phyloP scores from a whole-genome alignment of 805 yeast genomes.

The Lachancea thermotolerans region DNA sequence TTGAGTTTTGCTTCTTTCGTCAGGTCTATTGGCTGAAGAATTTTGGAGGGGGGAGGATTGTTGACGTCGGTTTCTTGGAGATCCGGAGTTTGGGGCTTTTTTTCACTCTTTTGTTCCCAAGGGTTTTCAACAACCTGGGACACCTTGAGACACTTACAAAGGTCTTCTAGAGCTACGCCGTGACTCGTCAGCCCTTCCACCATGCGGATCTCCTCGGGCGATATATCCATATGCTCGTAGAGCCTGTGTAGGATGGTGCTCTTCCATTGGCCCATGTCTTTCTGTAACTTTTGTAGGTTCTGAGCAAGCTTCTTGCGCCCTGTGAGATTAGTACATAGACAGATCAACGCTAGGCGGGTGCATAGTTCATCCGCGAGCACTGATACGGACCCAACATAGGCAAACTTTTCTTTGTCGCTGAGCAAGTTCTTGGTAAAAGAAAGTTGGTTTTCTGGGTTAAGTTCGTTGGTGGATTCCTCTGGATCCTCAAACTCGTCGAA shows the following conservation, averaged over 20 bases:
- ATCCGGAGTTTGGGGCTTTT: neutral
- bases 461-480: constrained; percentile 37
- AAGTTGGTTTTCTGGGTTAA: constrained; percentile 44
- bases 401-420: constrained; percentile 78
- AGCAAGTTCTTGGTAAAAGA: constrained; percentile 75
- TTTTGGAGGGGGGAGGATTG: constrained; percentile 10
- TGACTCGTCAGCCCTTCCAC: constrained; percentile 79
- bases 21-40: constrained; percentile 30
- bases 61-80: neutral
- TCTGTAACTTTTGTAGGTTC: constrained; percentile 59
- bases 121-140: constrained; percentile 49
- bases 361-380: constrained; percentile 77
- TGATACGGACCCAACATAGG: constrained; percentile 81
- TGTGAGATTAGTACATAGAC: constrained; percentile 43
- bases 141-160: constrained; percentile 54
- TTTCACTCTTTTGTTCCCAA: constrained; percentile 19
- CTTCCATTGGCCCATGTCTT: constrained; percentile 81
- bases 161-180: constrained; percentile 69
- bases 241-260: constrained; percentile 60
- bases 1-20: constrained; percentile 38
- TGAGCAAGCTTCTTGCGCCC: constrained; percentile 45
- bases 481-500: constrained; percentile 32
- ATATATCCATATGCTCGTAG: constrained; percentile 74
- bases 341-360: constrained; percentile 58
- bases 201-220: constrained; percentile 75